Evolutionary conservation across 2,329 filamentous ascomycete species (phyloP), one percentile per base, ranked within the genome.

Genomic region (Colletotrichum neosansevieriae): DNA sequence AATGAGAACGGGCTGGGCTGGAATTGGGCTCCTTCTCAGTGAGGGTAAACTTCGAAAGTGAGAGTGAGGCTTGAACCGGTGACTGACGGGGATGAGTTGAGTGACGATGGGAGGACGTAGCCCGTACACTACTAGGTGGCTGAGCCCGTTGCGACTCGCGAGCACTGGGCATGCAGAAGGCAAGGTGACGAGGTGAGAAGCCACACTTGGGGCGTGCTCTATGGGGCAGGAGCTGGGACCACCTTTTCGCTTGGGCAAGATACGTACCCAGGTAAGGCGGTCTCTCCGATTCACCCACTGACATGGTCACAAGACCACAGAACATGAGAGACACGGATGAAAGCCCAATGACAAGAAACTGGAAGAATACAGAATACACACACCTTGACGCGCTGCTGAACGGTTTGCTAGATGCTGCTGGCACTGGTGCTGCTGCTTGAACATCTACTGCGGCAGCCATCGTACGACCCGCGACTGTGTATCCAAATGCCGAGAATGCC

Each of bases 371-470:
- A 40, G 21, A 2, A 40, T 19, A 21, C 10, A 42, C 59, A 32
- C 32, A 65, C 61, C 60, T 68, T 7, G 65, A 19, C 2, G 29
- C 58, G 38, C 54, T 58, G 38, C 54, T 58, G 6, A 53, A 36
- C 6, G 15, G 44, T 19, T 36, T 32, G 2, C 49, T 53, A 10
- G 49, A 53, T 4, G 15, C 6, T 49, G 45, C 17, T 24, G 45
- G 10, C 17, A 15, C 45, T 24, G 17, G 4, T 24, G 49, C 29
- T 38, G 47, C 11, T 54, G 65, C 4, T 34, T 58, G 66, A 24
- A 44, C 36, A 24, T 24, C 49, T n/a, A 69, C 56, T 45, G 56
- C 61, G 34, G 66, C 62, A 29, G 62, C 66, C 66, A 69, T 69
- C 42, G 56, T 69, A 51, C 34, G 50, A 19, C 42, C 51, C 32